phyloP scores from a whole-genome alignment of 2,329 filamentous ascomycete genomes.

The Exophiala mesophila region DNA sequence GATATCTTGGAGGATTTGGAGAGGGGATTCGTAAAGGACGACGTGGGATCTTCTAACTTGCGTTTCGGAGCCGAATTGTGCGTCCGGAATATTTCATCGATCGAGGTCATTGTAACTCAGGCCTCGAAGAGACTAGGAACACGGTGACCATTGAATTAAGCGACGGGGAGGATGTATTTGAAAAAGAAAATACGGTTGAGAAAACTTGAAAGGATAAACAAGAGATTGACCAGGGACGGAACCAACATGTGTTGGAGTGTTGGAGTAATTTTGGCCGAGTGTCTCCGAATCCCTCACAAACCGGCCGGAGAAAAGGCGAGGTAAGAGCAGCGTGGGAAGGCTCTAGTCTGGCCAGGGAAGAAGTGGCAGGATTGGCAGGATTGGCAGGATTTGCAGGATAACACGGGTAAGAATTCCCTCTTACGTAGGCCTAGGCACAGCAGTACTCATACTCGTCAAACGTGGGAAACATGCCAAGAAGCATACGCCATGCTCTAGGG shows the following conservation, averaged over 20 bases:
- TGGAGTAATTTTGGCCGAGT: slow-evolving; percentile 3
- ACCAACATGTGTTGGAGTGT: background rate
- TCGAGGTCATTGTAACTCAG: slow-evolving; percentile 17
- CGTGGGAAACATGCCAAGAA: too few species aligned
- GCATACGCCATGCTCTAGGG: too few species aligned
- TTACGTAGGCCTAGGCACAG: too few species aligned
- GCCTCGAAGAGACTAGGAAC: background rate
- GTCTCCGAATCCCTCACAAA: background rate
- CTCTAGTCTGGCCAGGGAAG: too few species aligned
- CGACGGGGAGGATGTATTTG: background rate
- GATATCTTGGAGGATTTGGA: slow-evolving; percentile 26
- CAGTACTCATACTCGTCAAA: too few species aligned
- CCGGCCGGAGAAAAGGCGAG: background rate
- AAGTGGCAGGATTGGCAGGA: background rate
- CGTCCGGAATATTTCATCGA: slow-evolving; percentile 24
- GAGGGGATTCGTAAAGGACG: slow-evolving; percentile 19
- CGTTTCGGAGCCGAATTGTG: slow-evolving; percentile 22
- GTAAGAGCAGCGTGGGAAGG: too few species aligned
- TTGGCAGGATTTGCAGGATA: background rate
- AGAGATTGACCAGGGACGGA: background rate
- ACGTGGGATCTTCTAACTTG: slow-evolving; percentile 25
- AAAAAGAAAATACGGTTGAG: background rate
- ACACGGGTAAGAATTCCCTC: too few species aligned
- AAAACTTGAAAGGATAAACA: background rate
- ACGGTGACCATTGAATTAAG: background rate